Evolutionary conservation across 805 yeast genomes (phyloP), one percentile per base, ranked within the genome.

Genomic region (Pichia thaimueangensis): DNA sequence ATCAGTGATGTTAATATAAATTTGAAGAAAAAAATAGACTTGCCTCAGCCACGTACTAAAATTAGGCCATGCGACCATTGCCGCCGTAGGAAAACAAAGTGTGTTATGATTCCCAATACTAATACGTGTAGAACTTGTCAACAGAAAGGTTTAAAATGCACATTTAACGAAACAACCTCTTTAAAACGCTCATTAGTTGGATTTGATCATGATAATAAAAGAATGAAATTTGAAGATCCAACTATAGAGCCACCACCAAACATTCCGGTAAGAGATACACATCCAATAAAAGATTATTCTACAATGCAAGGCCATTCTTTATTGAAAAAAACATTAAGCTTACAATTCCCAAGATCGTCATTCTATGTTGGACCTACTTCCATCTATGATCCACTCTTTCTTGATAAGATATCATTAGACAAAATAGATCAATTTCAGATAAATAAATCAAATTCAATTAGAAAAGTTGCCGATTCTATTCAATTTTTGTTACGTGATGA

Each of bases 321-420:
- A 21, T 68, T 82, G 49, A 81, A 80, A 53, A 80, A 77, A 51
- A 80, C 88, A 0, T 66, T 81, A 25, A 74, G 85, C n/a, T 63
- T 86, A 17, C 96, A 87, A 57, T 86, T 80, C 54, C 96, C 97
- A 1, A 68, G 96, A 44, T 87, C 96, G 0, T 82, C 95, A 16
- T 86, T 86, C 55, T 84, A 79, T 53, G 81, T 89, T 17, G 97
- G 97, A 1, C 80, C 95, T 1, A 84, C 95, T 0, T 87, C 96
- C 15, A 71, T 85, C 23, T 86, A 81, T 57, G 97, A 91, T 58
- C 69, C 76, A 21, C 70, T 76, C 12, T 69, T 91, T 21, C 67
- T 91, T 17, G 81, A 83, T 46, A 65, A 74, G 31, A 76, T 86
- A 28, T 74, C 70, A 24, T 59, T 80, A 23, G 82, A 80, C 59